Evolutionary conservation across 176 grass and related monocot genomes (phyloP).

Genomic region (Pontederia paniculata): DNA sequence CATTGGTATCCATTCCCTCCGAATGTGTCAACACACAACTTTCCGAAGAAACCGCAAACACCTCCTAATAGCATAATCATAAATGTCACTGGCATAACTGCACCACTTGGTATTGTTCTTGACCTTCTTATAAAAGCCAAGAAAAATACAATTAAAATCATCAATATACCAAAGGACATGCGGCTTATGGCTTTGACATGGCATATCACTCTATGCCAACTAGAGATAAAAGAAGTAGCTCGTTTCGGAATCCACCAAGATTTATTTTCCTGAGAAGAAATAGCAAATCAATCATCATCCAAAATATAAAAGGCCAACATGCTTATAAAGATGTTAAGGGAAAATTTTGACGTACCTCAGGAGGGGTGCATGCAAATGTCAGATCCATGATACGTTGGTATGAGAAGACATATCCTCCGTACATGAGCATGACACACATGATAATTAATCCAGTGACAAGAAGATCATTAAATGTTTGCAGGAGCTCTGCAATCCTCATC

Average conservation of each 20-base stretch:
- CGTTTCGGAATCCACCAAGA: conserved; percentile 81
- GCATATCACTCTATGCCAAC: conserved; percentile 50
- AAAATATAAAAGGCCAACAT: background rate
- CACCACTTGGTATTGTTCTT: conserved; percentile 23
- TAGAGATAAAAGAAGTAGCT: conserved; percentile 53
- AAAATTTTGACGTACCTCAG: conserved; percentile 32
- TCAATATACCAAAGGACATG: conserved; percentile 59
- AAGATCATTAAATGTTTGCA: conserved; percentile 62
- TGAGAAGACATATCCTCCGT: conserved; percentile 62
- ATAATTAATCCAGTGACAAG: conserved; percentile 72
- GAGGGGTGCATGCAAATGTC: conserved; percentile 42
- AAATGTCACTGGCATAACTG: conserved; percentile 80
- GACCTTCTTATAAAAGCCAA: conserved; percentile 56
- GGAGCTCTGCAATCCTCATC: conserved; percentile 37
- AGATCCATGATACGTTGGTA: conserved; percentile 63
- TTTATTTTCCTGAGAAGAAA: conserved; percentile 46
- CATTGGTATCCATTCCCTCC: conserved; percentile 57
- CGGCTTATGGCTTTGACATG: conserved; percentile 46
- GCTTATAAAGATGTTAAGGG: conserved; percentile 2
- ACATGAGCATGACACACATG: conserved; percentile 60
- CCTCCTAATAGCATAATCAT: conserved; percentile 54
- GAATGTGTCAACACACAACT: conserved; percentile 57
- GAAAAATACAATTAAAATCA: conserved; percentile 57
- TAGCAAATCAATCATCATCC: background rate
- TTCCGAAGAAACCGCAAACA: conserved; percentile 65